Percentiles rank a stretch among this genome's conserved stretches.
Conservation (phyloP, 2,329 filamentous ascomycete species). For the Neoascochyta sp. region DNA sequence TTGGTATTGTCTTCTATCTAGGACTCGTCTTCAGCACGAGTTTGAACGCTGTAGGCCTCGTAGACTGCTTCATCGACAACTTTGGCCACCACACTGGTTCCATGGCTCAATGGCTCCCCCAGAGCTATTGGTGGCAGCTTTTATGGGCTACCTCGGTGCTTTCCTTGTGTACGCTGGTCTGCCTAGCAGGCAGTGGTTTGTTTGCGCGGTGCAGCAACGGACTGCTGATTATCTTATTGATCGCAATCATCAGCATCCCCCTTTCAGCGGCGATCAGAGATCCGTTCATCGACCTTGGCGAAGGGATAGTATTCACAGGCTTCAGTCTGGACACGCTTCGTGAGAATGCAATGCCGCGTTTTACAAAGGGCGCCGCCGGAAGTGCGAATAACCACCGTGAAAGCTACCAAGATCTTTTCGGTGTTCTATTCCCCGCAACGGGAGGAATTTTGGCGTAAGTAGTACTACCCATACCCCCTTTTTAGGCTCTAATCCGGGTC, state of each 20-base stretch:
- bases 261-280: conserved; percentile 66
- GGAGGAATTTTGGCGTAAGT: conserved; percentile 57
- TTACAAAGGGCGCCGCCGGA: conserved; percentile 60
- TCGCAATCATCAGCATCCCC: conserved; percentile 78
- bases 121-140: conserved; percentile 74
- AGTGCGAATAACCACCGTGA: conserved; percentile 60
- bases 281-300: conserved; percentile 62
- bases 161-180: conserved; percentile 68
- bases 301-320: conserved; percentile 74
- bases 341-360: conserved; percentile 68
- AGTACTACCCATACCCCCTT: too few species aligned
- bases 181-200: conserved; percentile 72
- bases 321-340: conserved; percentile 65
- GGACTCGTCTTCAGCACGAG: conserved; percentile 79
- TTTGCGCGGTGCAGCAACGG: conserved; percentile 79
- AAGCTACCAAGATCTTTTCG: conserved; percentile 78
- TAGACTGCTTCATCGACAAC: conserved; percentile 77
- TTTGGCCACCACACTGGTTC: conserved; percentile 58
- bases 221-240: conserved; percentile 64
- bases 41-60: conserved; percentile 80
- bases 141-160: conserved; percentile 70
- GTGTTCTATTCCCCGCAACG: conserved; percentile 75
- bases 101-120: conserved; percentile 59
- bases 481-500: conserved; percentile 34
- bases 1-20: conserved; percentile 85